A percentile compares a stretch with the other conserved stretches of the same genome.
These are phyloP conservation scores for Closterium sp. DNA, from an alignment of 139 green algal genomes.

Conservation along the genomic window DNA sequence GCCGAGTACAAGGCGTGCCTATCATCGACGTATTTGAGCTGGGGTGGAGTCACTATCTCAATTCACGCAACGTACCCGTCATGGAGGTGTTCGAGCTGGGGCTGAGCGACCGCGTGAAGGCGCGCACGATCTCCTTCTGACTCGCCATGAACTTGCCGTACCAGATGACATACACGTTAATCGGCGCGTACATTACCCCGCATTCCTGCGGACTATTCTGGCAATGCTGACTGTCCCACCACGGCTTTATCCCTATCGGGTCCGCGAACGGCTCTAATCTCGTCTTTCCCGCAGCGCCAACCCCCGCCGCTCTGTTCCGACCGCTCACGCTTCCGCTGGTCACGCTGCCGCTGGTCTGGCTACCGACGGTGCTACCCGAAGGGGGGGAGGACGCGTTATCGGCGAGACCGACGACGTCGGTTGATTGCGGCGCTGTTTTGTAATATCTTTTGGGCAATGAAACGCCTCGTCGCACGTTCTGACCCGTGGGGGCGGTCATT, in stretches of 20 bases:
- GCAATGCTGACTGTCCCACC: not conserved
- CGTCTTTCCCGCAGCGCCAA: too few species aligned
- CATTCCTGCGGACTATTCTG: not conserved
- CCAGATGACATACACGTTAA: conserved; percentile 27
- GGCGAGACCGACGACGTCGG: too few species aligned
- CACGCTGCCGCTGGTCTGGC: too few species aligned
- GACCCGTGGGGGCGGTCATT: not conserved
- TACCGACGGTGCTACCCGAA: too few species aligned
- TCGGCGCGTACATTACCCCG: conserved; percentile 3
- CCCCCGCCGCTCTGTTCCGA: too few species aligned
- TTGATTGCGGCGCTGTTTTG: not conserved
- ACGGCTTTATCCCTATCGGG: not conserved
- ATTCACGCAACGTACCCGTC: too few species aligned
- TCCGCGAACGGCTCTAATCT: not conserved
- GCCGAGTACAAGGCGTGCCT: too few species aligned
- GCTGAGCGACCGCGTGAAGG: not conserved
- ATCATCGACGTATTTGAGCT: too few species aligned
- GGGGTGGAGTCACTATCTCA: too few species aligned
- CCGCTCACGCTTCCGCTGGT: too few species aligned
- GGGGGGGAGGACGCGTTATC: too few species aligned
- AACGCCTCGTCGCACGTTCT: not conserved
- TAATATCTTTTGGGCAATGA: not conserved
- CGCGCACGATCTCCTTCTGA: conserved; percentile 2
- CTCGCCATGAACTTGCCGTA: conserved; percentile 20
- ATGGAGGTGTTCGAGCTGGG: not conserved